phyloP scores from a whole-genome alignment of 257 asterid genomes.

The Forsythia suspensa region DNA sequence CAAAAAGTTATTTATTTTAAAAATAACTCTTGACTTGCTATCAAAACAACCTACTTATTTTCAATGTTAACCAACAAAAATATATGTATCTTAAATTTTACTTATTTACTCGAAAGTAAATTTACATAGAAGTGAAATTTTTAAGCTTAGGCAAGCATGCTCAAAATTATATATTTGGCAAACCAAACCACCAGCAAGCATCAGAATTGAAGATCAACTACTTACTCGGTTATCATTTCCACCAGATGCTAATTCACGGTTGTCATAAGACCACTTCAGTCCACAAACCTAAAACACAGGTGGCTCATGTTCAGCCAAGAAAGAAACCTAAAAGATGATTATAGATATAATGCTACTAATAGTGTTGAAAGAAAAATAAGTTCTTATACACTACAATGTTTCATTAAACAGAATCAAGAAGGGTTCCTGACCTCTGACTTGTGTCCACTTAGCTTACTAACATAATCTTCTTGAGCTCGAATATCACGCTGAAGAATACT shows the following conservation, averaged over 20 bases:
- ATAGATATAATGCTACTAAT: background rate
- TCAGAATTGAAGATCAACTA: conserved; percentile 1
- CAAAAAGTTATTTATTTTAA: background rate
- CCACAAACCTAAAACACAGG: conserved; percentile 78
- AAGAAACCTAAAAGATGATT: background rate
- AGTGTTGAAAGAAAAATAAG: background rate
- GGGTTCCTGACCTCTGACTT: conserved; percentile 78
- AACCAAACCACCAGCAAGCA: background rate
- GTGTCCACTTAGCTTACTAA: conserved; percentile 88
- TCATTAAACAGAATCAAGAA: conserved; percentile 17
- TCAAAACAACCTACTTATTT: background rate
- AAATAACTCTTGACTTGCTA: background rate
- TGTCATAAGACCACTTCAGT: conserved; percentile 96
- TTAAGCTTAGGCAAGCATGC: background rate
- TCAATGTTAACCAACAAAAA: no score
- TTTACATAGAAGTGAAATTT: background rate
- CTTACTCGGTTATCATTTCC: conserved; percentile 94
- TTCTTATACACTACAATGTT: background rate
- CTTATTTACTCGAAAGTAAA: background rate
- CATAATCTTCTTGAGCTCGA: conserved; percentile 69
- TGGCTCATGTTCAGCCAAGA: conserved; percentile 8
- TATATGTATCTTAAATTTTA: no score
- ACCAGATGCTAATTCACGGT: conserved; percentile 94
- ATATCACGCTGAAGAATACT: conserved; percentile 87
- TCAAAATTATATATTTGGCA: background rate